Evolutionary conservation across 2,329 filamentous ascomycete genomes (phyloP), one percentile per base, ranked within the genome.

Genomic region (Decorospora gaudefroyi): DNA sequence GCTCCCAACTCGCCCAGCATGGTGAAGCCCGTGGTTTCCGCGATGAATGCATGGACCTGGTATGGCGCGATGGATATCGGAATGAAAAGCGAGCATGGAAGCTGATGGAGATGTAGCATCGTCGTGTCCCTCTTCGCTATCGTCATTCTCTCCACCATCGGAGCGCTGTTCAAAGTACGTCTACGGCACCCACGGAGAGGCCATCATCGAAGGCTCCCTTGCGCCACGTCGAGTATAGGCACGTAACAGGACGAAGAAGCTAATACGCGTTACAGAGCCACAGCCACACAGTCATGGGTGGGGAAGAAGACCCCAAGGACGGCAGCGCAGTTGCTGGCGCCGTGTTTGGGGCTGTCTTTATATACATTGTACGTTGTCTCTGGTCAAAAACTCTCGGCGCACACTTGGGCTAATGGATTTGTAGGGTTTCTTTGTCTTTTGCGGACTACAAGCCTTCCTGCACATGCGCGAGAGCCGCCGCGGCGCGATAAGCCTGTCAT

Each of bases 1-100:
- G 49, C 41, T 45, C 46, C 26, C 12, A 29, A 54, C 25, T 27
- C 55, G 57, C 50, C 57, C 55, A 61, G 32, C 68, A 96, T 96
- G 91, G 96, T 96, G 89, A 96, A 96, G 85, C 91, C 92, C 60
- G 78, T 97, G 69, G 88, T 97, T 62, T 87, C 89, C 68, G 86
- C 90, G 58, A 82, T 91, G 76, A 91, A 95, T 76, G 92, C 91
- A 67, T 96, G 91, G 90, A 89, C 85, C 77, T 96, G 91, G 91
- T 96, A 78, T 68, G 83, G n/a, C 72, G 16, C 34, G 1, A 21
- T 10, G 5, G n/a, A 23, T 7, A 15, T 6, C 27, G 9, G 25
- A 28, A 37, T 21, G 32, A 16, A 34, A 11, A 6, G 38, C 8
- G n/a, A 40, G 17, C 8, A 36, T 21, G 15, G 19, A 22, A 13